Conservation (phyloP, 345 rosid genomes). For the Pugionium dolabratum region DNA sequence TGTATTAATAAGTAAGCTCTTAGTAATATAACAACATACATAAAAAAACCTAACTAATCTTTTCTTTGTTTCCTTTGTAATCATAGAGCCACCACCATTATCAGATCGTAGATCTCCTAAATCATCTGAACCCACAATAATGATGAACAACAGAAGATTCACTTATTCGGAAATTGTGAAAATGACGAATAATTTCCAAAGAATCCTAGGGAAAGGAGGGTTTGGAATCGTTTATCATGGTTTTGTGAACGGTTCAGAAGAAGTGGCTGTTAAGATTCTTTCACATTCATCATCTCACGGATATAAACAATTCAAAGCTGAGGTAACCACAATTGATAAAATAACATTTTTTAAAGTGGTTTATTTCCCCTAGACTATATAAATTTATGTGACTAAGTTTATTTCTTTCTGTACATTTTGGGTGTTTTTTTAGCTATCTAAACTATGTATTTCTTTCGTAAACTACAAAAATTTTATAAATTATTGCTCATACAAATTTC, state of each 20-base stretch:
- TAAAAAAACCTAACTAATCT: not conserved
- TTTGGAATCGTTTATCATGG: constrained; percentile 66
- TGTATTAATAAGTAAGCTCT: constrained; percentile 1
- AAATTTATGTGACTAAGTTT: too few species aligned
- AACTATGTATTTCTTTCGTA: too few species aligned
- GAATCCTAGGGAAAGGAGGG: constrained; percentile 57
- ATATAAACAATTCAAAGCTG: constrained; percentile 44
- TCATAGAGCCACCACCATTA: constrained; percentile 3
- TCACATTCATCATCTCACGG: constrained; percentile 48
- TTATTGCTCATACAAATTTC: too few species aligned
- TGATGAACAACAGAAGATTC: constrained; percentile 38
- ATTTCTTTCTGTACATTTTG: too few species aligned
- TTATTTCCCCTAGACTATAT: too few species aligned
- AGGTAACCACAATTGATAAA: constrained; percentile 31
- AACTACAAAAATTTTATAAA: too few species aligned
- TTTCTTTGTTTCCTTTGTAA: not conserved
- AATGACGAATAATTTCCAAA: constrained; percentile 53
- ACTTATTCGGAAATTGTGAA: constrained; percentile 38
- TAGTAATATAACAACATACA: not conserved
- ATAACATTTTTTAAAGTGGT: too few species aligned
- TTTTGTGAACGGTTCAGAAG: constrained; percentile 26
- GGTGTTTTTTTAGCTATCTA: too few species aligned
- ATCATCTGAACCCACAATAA: constrained; percentile 15
- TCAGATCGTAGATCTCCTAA: constrained; percentile 22
- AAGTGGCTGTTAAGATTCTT: constrained; percentile 47